A percentile compares a stretch with the other conserved stretches of the same genome.
Evolutionary conservation across 768 basidiomycete genomes (phyloP).

Genomic region (Austroboletus festivus): DNA sequence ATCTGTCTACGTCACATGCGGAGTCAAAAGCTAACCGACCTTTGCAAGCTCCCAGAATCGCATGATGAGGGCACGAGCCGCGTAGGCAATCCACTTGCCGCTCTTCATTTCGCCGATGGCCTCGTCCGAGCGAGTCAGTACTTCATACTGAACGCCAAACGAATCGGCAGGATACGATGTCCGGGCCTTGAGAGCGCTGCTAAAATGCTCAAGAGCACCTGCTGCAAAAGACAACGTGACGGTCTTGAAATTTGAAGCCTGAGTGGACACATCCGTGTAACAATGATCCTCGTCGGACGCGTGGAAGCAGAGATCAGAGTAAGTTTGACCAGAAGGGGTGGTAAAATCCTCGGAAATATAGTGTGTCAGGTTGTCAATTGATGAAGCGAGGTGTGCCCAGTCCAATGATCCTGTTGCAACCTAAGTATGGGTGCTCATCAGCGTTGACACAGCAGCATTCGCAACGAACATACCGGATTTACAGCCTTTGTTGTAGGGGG

Average conservation of each 20-base stretch:
- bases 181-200: conserved; percentile 36
- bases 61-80: conserved; percentile 65
- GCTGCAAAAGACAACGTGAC: conserved; percentile 53
- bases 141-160: conserved; percentile 46
- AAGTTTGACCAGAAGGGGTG: conserved; percentile 44
- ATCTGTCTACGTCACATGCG: neutral
- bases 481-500: conserved; percentile 37
- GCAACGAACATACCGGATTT: conserved; percentile 31
- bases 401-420: conserved; percentile 30
- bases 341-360: conserved; percentile 42
- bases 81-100: conserved; percentile 88
- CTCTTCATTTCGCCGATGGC: conserved; percentile 73
- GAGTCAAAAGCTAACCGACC: conserved; percentile 46
- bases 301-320: conserved; percentile 51
- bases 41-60: conserved; percentile 87
- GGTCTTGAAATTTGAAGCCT: conserved; percentile 36
- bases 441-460: neutral
- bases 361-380: conserved; percentile 46
- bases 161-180: conserved; percentile 33
- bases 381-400: conserved; percentile 41
- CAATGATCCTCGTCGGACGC: conserved; percentile 31
- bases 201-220: conserved; percentile 50
- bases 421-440: conserved; percentile 19
- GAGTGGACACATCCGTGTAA: conserved; percentile 38
- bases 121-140: conserved; percentile 44